Evolutionary conservation across 1,139 yeast genomes (phyloP), one percentile per base, ranked within the genome.

Genomic region (Torulaspora pretoriensis): DNA sequence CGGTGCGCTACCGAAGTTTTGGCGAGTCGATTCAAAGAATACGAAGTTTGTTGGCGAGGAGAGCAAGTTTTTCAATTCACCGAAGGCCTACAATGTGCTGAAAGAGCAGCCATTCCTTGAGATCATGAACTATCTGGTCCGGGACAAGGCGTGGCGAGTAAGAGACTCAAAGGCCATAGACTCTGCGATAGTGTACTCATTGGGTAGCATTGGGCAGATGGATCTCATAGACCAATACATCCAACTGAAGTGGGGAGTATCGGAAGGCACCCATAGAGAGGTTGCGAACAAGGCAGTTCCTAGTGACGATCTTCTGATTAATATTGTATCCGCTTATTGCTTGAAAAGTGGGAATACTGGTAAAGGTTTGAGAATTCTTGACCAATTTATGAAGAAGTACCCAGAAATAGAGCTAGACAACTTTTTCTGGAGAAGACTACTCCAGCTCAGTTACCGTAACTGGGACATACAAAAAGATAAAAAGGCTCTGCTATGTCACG

Each of bases 381-480:
- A 56, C 40, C 35, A 40, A 12, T 51, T 62, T 28, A 36, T 54
- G 12, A 38, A 42, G 10, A 42, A 33, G 25, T 57, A 55, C 38
- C 60, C 64, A 1, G 35, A 49, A 3, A 43, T 59, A 9, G 37
- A 49, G 2, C 42, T 61, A 16, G 49, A 52, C 32, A 33, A 19
- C 8, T 12, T 38, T 4, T 60, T 60, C 34, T 62, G 67, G 67
- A 49, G 56, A 36, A 49, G 53, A 17, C 25, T 61, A 6, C 35
- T 59, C 9, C 52, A 53, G 28, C 51, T 57, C 50, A 50, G 55
- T 28, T 44, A 40, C 8, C 28, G 24, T 24, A 28, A 42, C 5
- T 51, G 56, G 54, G 47, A 47, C 17, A 30, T 32, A 12, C 43
- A 44, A 14, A 35, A 37, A 7, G 54, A 52, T 31, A 49, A 42